These are phyloP conservation scores for Diaporthe vexans DNA, from an alignment of 2,329 filamentous ascomycete genomes.

Conservation along the genomic window DNA sequence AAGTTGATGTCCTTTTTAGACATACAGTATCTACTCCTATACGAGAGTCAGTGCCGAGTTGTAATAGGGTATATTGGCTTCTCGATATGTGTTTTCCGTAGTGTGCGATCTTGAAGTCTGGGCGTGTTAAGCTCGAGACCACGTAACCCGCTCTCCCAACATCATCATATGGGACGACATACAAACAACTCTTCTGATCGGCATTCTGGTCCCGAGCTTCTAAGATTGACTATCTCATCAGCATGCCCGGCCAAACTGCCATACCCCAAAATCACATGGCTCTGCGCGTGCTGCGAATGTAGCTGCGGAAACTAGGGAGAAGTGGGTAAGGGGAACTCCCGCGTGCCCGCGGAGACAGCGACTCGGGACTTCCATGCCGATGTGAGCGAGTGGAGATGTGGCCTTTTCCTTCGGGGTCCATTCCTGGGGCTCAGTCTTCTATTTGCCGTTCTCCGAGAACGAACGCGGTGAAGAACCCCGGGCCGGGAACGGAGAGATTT, in stretches of 20 bases:
- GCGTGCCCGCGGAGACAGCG: conserved; percentile 10
- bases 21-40: too few relatives aligned
- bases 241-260: neutral
- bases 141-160: neutral
- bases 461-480: conserved; percentile 9
- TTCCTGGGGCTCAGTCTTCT: conserved; percentile 8
- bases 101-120: too few relatives aligned
- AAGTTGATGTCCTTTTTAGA: too few relatives aligned
- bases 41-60: too few relatives aligned
- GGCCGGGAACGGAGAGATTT: neutral
- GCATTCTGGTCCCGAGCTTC: neutral
- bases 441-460: neutral
- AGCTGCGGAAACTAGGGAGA: neutral
- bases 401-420: neutral
- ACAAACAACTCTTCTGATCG: neutral
- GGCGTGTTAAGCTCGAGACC: neutral
- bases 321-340: conserved; percentile 9
- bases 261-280: neutral
- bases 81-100: too few relatives aligned
- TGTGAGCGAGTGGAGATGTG: neutral
- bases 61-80: too few relatives aligned
- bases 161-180: neutral
- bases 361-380: conserved; percentile 8
- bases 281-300: neutral
- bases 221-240: neutral